Evolutionary conservation across 805 yeast genomes (phyloP).

Genomic region (Gaillardinia entomophila): DNA sequence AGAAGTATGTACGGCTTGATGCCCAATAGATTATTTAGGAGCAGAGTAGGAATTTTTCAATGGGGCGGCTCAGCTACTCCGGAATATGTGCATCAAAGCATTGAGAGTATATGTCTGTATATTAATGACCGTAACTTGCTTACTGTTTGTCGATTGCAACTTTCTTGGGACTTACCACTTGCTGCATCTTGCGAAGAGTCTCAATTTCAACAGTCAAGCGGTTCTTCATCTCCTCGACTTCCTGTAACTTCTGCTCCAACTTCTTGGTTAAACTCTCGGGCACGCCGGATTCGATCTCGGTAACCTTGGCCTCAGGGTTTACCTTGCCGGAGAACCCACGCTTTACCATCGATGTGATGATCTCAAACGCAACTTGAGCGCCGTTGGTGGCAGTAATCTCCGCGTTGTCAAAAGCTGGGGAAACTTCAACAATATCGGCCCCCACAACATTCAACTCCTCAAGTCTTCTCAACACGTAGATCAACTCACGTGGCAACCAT

Average conservation of each 20-base stretch:
- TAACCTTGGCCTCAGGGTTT: neutral
- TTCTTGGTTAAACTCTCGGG: constrained; percentile 1
- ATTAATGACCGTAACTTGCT: too few relatives aligned
- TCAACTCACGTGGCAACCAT: constrained; percentile 49
- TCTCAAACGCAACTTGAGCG: constrained; percentile 65
- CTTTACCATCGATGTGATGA: constrained; percentile 71
- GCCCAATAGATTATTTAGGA: too few relatives aligned
- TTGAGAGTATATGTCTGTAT: too few relatives aligned
- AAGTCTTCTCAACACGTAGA: constrained; percentile 41
- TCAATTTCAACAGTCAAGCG: constrained; percentile 5
- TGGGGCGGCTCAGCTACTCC: too few relatives aligned
- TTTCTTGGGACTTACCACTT: too few relatives aligned
- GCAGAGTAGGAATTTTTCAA: too few relatives aligned
- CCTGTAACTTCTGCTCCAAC: constrained; percentile 2
- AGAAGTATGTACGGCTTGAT: too few relatives aligned
- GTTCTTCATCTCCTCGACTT: constrained; percentile 6
- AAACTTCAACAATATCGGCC: constrained; percentile 54
- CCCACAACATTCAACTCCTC: constrained; percentile 45
- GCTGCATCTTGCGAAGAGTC: constrained; percentile 1
- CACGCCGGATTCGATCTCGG: neutral
- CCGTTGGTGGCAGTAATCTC: constrained; percentile 66
- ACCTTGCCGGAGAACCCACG: constrained; percentile 31
- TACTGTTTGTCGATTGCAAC: too few relatives aligned
- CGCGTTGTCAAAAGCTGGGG: constrained; percentile 60
- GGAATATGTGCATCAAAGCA: too few relatives aligned